Evolutionary conservation across 1,139 yeast genomes (phyloP).

Genomic region (Geotrichum aggregatum): DNA sequence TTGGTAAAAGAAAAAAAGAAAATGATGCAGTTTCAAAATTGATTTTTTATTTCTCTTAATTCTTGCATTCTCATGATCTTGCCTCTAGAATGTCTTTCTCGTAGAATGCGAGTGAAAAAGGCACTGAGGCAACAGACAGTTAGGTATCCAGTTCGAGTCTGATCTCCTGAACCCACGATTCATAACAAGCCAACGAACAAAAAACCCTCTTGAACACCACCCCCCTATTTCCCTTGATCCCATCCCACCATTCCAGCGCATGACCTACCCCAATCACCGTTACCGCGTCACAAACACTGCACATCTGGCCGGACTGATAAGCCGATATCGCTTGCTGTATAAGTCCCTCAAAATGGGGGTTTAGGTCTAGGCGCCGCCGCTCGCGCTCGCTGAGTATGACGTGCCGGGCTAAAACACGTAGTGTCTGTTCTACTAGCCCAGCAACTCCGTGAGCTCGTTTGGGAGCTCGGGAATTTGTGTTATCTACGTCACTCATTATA

Average conservation of each 20-base stretch:
- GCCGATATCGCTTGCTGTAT: slow-evolving; percentile 46
- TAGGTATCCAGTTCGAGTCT: background rate
- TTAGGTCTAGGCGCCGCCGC: slow-evolving; percentile 43
- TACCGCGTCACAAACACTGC: slow-evolving; percentile 47
- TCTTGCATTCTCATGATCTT: no score
- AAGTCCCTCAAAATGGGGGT: slow-evolving; percentile 40
- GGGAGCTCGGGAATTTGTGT: no score
- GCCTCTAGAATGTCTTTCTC: no score
- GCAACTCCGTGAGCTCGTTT: slow-evolving; percentile 33
- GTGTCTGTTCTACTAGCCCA: slow-evolving; percentile 44
- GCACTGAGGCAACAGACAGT: no score
- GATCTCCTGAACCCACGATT: slow-evolving; percentile 22
- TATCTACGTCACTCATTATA: no score
- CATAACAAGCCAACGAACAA: slow-evolving; percentile 28
- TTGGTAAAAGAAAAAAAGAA: no score
- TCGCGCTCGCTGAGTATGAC: slow-evolving; percentile 45
- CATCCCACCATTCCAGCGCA: slow-evolving; percentile 60
- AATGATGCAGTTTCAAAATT: no score
- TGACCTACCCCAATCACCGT: slow-evolving; percentile 52
- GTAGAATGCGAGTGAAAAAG: background rate
- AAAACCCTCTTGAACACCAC: slow-evolving; percentile 23
- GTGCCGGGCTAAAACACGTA: slow-evolving; percentile 46
- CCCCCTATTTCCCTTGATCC: slow-evolving; percentile 23
- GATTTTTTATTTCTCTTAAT: no score
- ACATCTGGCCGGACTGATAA: slow-evolving; percentile 47